Evolutionary conservation across 768 basidiomycete species (phyloP).

Genomic region (Boletus fagicola): DNA sequence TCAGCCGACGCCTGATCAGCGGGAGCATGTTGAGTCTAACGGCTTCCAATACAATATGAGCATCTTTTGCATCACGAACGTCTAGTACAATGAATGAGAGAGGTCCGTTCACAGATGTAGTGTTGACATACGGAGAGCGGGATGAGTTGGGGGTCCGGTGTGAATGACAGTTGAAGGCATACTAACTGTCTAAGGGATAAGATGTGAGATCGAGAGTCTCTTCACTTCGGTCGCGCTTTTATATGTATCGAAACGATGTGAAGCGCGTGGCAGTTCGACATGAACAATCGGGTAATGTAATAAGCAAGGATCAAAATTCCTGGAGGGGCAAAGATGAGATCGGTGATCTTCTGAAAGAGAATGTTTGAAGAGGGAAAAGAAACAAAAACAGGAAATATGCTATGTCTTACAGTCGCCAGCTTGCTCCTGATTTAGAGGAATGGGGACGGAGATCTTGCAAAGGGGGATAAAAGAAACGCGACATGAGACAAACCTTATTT

Average conservation of each 20-base stretch:
- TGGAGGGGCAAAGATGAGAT: slow-evolving; percentile 21
- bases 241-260: slow-evolving; percentile 20
- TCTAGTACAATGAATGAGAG: slow-evolving; percentile 40
- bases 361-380: slow-evolving; percentile 16
- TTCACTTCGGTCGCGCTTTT: slow-evolving; percentile 17
- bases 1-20: slow-evolving; percentile 67
- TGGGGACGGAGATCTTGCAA: slow-evolving; percentile 24
- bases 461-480: slow-evolving; percentile 29
- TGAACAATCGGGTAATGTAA: slow-evolving; percentile 20
- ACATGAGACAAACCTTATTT: slow-evolving; percentile 34
- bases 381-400: slow-evolving; percentile 15
- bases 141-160: slow-evolving; percentile 30
- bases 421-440: slow-evolving; percentile 23
- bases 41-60: slow-evolving; percentile 73
- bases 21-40: slow-evolving; percentile 70
- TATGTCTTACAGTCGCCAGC: slow-evolving; percentile 9
- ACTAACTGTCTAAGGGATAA: slow-evolving; percentile 2
- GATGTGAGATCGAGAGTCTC: slow-evolving; percentile 5
- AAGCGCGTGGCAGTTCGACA: slow-evolving; percentile 18
- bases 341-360: slow-evolving; percentile 19
- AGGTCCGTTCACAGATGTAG: background rate
- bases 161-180: slow-evolving; percentile 20
- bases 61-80: slow-evolving; percentile 76
- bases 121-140: slow-evolving; percentile 29
- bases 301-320: slow-evolving; percentile 9